These are phyloP conservation scores for Pseudonectria buxi DNA, from an alignment of 2,329 filamentous ascomycete genomes.

Conservation along the genomic window DNA sequence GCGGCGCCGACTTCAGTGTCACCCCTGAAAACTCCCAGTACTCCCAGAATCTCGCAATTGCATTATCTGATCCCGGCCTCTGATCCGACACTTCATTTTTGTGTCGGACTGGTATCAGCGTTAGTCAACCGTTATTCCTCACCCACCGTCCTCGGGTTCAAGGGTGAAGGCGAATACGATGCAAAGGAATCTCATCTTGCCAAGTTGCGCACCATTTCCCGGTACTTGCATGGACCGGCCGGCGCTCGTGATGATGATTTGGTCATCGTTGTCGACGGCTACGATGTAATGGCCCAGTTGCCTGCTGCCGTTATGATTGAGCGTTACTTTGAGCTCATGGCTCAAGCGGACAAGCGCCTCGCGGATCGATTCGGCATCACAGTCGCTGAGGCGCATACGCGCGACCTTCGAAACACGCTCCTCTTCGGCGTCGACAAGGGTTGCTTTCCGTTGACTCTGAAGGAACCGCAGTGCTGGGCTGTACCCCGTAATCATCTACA, in stretches of 20 bases:
- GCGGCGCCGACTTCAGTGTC: too few species aligned
- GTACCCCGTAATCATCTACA: slow-evolving; percentile 30
- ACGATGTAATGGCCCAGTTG: slow-evolving; percentile 60
- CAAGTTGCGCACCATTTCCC: slow-evolving; percentile 30
- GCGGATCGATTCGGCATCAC: slow-evolving; percentile 40
- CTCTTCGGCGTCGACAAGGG: slow-evolving; percentile 40
- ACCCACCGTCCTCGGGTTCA: too few species aligned
- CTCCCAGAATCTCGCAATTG: too few species aligned
- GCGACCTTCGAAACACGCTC: slow-evolving; percentile 31
- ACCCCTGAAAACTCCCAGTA: too few species aligned
- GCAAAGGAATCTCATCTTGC: slow-evolving; percentile 37
- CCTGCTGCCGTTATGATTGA: slow-evolving; percentile 56
- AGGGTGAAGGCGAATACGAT: too few species aligned
- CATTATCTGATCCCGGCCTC: too few species aligned
- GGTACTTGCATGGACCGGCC: slow-evolving; percentile 26
- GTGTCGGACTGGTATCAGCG: too few species aligned
- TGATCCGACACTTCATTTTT: too few species aligned
- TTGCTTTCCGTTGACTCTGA: slow-evolving; percentile 32
- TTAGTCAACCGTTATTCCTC: too few species aligned
- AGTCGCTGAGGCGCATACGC: slow-evolving; percentile 22
- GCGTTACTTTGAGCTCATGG: slow-evolving; percentile 51
- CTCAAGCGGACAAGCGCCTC: slow-evolving; percentile 47
- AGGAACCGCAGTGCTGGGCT: slow-evolving; percentile 33
- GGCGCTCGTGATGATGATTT: slow-evolving; percentile 46
- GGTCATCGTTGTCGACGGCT: slow-evolving; percentile 56